Evolutionary conservation across 805 yeast species (phyloP).

Genomic region (Nakazawaea peltata): DNA sequence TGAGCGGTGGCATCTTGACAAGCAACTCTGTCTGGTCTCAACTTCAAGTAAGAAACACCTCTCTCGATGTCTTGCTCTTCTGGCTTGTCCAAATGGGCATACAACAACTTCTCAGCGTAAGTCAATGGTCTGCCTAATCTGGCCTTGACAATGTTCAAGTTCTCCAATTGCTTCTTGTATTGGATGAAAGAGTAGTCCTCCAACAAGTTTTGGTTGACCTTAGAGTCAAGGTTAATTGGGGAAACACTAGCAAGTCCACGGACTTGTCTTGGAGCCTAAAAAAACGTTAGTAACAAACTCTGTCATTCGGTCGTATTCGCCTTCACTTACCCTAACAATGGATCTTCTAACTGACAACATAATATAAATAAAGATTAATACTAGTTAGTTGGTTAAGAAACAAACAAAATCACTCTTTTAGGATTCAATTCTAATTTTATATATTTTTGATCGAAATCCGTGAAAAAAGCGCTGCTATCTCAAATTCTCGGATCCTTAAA

Average conservation of each 20-base stretch:
- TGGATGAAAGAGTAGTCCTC: constrained; percentile 82
- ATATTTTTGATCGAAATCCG: too few relatives aligned
- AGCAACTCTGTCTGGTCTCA: constrained; percentile 96
- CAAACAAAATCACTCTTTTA: too few relatives aligned
- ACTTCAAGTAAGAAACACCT: constrained; percentile 85
- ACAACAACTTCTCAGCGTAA: constrained; percentile 87
- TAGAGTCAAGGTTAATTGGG: constrained; percentile 42
- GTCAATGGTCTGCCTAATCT: constrained; percentile 79
- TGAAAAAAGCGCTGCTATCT: too few relatives aligned
- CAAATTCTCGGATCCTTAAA: background rate
- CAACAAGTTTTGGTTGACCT: constrained; percentile 46
- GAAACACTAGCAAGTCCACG: constrained; percentile 49
- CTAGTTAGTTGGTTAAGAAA: too few relatives aligned
- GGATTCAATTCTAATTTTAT: too few relatives aligned
- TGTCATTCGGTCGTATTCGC: background rate
- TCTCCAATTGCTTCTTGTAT: constrained; percentile 86
- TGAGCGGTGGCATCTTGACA: constrained; percentile 99
- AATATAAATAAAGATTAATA: too few relatives aligned
- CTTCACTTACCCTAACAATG: constrained; percentile 4
- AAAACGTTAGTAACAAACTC: too few relatives aligned
- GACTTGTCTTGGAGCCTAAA: constrained; percentile 15
- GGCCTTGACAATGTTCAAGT: constrained; percentile 69
- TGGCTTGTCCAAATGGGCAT: constrained; percentile 87
- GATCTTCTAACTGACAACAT: constrained; percentile 9
- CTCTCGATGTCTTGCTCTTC: constrained; percentile 67